Evolutionary conservation across 495 filamentous ascomycete species (phyloP).

Genomic region (Podospora bellae-mahoneyi): DNA sequence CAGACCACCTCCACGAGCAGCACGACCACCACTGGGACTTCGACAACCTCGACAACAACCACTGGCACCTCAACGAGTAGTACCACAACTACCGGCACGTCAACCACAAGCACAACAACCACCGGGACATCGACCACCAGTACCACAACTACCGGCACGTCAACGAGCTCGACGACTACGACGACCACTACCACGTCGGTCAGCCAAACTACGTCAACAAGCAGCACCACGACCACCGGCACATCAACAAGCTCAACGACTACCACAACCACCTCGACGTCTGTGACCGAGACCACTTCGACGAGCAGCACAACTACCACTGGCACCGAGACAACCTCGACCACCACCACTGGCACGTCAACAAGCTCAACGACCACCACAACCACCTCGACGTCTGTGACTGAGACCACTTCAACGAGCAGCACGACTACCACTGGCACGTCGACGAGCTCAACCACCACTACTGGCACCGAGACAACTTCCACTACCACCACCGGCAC

Average conservation of each 20-base stretch:
- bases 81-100: constrained; percentile 4
- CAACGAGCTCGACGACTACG: constrained; percentile 1
- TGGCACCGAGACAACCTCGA: neutral
- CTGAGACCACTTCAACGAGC: neutral
- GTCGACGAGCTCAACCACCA: neutral
- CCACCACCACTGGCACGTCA: neutral
- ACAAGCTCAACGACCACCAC: neutral
- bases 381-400: neutral
- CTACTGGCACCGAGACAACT: neutral
- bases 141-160: neutral
- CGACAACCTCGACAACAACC: neutral
- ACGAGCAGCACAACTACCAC: constrained; percentile 4
- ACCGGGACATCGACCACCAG: neutral
- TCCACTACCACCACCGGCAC: neutral
- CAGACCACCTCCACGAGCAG: neutral
- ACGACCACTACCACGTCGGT: neutral
- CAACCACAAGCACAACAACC: neutral
- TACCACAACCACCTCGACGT: neutral
- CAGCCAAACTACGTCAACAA: neutral
- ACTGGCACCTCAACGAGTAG: neutral
- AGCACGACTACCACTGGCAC: neutral
- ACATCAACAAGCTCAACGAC: neutral
- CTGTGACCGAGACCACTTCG: neutral
- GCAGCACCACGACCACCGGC: constrained; percentile 1
- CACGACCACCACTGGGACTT: neutral